Evolutionary conservation across 2,329 filamentous ascomycete genomes (phyloP).

Genomic region (Apiospora sp.): DNA sequence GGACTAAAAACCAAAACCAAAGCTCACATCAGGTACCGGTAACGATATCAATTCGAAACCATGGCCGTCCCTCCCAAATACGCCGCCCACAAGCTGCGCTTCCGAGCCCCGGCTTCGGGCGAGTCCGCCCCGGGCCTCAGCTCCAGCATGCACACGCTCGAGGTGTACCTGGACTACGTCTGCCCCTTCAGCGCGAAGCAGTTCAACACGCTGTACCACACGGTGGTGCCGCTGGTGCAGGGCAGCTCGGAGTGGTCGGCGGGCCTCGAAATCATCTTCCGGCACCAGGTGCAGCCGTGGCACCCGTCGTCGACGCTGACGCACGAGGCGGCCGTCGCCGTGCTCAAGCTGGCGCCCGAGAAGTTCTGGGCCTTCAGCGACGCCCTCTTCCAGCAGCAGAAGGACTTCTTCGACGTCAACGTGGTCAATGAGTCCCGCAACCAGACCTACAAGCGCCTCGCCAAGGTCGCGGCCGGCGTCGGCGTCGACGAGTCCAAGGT

Average conservation of each 20-base stretch:
- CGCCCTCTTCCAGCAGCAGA: conserved; percentile 71
- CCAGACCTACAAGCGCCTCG: conserved; percentile 80
- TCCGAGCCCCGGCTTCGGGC: conserved; percentile 47
- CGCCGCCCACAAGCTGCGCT: conserved; percentile 72
- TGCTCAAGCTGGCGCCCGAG: conserved; percentile 72
- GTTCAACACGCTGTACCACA: conserved; percentile 78
- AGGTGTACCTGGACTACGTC: conserved; percentile 86
- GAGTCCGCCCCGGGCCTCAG: conserved; percentile 46
- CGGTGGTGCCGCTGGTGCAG: conserved; percentile 71
- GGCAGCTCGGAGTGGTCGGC: conserved; percentile 62
- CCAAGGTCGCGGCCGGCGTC: conserved; percentile 73
- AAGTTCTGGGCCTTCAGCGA: conserved; percentile 82
- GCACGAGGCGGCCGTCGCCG: conserved; percentile 86
- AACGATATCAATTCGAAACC: conserved; percentile 28
- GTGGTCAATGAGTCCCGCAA: conserved; percentile 88
- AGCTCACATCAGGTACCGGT: background rate
- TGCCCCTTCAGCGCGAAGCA: conserved; percentile 76
- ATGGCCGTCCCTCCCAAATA: conserved; percentile 85
- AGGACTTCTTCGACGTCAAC: conserved; percentile 82
- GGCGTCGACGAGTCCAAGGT: conserved; percentile 77
- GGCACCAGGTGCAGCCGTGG: conserved; percentile 94
- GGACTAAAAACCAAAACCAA: background rate
- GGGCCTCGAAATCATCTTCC: conserved; percentile 79
- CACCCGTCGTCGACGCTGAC: conserved; percentile 84
- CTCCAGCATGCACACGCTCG: conserved; percentile 64